Evolutionary conservation across 805 yeast genomes (phyloP), one percentile per base, ranked within the genome.

Genomic region (Barnettozyma salicaria): DNA sequence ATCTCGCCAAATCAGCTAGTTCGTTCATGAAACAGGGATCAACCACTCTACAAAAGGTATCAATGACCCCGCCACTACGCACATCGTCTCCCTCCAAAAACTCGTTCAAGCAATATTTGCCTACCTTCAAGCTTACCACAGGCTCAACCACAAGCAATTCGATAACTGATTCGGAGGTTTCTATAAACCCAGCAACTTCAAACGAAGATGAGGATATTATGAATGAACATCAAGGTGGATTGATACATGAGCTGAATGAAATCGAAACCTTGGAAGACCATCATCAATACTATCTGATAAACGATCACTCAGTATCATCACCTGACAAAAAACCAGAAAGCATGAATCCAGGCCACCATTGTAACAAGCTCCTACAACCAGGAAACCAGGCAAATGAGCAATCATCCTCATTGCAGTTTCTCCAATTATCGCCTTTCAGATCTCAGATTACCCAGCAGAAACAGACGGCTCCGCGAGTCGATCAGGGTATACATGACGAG

Each of bases 101-200:
- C 17, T 14, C 20, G 18, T 30, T 30, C n/a, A n/a, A n/a, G n/a
- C n/a, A n/a, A n/a, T n/a, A n/a, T 27, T 35, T 36, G n/a, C 39
- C 39, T 12, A 26, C 39, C 17, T 36, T 36, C 35, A 36, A 36
- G 19, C 8, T 36, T 17, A 36, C 32, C 7, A 35, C 35, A 4
- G 30, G 30, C 13, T 12, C 25, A 7, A 19, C 35, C 6, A 19
- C 40, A 19, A n/a, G 6, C 16, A 10, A 16, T 7, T 16, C 27
- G 6, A 25, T 27, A 16, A 26, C 24, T 11, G 19, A 25, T 6
- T 16, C 42, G 4, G 27, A 11, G 18, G 11, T 29, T 11, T 10
- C 19, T 19, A 34, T 23, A 12, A 22, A 23, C 14, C 9, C 34
- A 19, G 18, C 19, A 11, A 13, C 19, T 7, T 6, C n/a, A 9